These are phyloP conservation scores for Metschnikowia baotianmanensis DNA, from an alignment of 805 yeast species.

Conservation along the genomic window DNA sequence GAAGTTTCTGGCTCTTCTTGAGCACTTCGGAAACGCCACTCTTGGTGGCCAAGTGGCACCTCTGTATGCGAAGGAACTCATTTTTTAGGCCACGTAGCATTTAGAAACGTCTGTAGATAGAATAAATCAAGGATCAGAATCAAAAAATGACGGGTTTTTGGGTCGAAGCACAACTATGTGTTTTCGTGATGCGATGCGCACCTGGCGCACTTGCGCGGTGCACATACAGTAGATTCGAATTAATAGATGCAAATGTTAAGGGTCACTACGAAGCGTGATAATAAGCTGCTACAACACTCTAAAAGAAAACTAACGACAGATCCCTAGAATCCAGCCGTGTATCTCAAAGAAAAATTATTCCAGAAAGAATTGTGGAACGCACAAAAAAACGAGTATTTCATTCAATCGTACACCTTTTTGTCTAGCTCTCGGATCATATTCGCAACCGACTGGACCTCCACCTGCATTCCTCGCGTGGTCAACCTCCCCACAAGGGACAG, in stretches of 20 bases:
- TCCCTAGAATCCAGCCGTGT: too few relatives aligned
- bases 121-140: too few relatives aligned
- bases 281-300: too few relatives aligned
- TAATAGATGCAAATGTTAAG: too few relatives aligned
- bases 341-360: too few relatives aligned
- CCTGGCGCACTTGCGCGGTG: neutral
- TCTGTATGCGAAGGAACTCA: neutral
- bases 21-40: slow-evolving; percentile 5
- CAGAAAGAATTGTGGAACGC: neutral
- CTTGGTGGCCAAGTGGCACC: slow-evolving; percentile 1
- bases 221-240: neutral
- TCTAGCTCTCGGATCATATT: slow-evolving; percentile 81
- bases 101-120: neutral
- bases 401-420: slow-evolving; percentile 52
- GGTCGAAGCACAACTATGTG: too few relatives aligned
- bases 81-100: neutral
- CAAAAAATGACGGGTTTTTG: too few relatives aligned
- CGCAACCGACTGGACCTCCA: slow-evolving; percentile 88
- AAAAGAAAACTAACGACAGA: too few relatives aligned
- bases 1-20: slow-evolving; percentile 5
- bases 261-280: too few relatives aligned
- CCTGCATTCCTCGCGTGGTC: slow-evolving; percentile 82
- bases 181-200: slow-evolving; percentile 8
- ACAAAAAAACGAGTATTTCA: neutral
- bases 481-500: slow-evolving; percentile 71